phyloP scores from a whole-genome alignment of 305 asterid genomes.

The Fraxinus baroniana region DNA sequence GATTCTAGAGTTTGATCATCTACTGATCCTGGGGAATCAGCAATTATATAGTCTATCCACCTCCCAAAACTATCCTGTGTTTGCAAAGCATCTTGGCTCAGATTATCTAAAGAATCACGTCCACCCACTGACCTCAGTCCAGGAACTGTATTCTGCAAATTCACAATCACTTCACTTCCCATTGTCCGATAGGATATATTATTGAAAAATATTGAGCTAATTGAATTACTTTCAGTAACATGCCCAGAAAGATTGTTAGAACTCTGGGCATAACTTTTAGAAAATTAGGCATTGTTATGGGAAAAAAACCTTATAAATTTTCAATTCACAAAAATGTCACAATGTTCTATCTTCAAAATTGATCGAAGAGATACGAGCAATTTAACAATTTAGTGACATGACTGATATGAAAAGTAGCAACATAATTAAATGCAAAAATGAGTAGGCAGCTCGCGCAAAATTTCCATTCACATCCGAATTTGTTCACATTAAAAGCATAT shows the following conservation, averaged over 20 bases:
- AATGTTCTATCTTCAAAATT: slow-evolving; percentile 10
- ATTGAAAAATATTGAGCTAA: slow-evolving; percentile 27
- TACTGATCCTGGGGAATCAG: slow-evolving; percentile 60
- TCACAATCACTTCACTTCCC: slow-evolving; percentile 31
- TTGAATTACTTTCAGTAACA: slow-evolving; percentile 36
- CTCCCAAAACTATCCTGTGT: slow-evolving; percentile 62
- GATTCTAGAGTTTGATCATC: slow-evolving; percentile 46
- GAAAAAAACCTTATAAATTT: slow-evolving; percentile 11
- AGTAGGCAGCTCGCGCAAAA: neutral
- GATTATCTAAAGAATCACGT: slow-evolving; percentile 29
- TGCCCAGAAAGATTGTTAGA: slow-evolving; percentile 38
- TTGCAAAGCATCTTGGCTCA: slow-evolving; percentile 40
- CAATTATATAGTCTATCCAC: slow-evolving; percentile 50
- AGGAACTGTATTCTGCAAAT: slow-evolving; percentile 36
- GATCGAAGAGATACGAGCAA: slow-evolving; percentile 2
- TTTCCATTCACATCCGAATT: neutral
- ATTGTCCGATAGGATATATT: slow-evolving; percentile 32
- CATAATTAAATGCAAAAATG: neutral
- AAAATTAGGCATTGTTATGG: slow-evolving; percentile 35
- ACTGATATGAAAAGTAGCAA: neutral
- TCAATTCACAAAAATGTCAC: slow-evolving; percentile 2
- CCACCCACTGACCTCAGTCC: slow-evolving; percentile 29
- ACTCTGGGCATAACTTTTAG: slow-evolving; percentile 39
- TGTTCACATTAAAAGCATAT: neutral
- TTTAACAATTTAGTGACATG: slow-evolving; percentile 2